These are phyloP conservation scores for Lecanicillium sp. DNA, from an alignment of 2,329 filamentous ascomycete species.

Conservation along the genomic window DNA sequence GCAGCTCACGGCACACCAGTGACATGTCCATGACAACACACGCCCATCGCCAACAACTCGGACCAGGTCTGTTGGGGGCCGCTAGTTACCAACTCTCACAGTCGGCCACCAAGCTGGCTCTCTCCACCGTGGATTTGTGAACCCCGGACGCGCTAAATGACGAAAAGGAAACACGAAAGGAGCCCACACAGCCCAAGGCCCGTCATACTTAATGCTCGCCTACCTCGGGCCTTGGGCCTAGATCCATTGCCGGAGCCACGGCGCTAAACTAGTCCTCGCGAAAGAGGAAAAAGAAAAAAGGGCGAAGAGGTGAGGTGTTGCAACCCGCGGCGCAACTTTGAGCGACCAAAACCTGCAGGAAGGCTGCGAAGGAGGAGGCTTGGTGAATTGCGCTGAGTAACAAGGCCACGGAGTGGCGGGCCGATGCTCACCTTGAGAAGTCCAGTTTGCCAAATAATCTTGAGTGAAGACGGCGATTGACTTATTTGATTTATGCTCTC, in stretches of 20 bases:
- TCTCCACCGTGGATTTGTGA: neutral
- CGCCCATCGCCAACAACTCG: neutral
- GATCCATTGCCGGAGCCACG: slow-evolving; percentile 6
- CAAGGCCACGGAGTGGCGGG: too few species aligned
- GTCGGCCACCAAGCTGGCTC: neutral
- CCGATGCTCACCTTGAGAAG: neutral
- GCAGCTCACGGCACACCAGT: neutral
- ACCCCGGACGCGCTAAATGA: too few species aligned
- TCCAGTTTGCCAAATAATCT: too few species aligned
- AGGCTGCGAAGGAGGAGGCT: neutral
- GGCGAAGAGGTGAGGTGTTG: too few species aligned
- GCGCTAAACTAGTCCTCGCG: neutral
- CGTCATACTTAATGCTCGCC: too few species aligned
- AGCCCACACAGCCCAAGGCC: too few species aligned
- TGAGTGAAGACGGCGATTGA: too few species aligned
- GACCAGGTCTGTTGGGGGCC: too few species aligned
- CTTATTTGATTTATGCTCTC: too few species aligned
- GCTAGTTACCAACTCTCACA: neutral
- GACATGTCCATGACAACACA: neutral
- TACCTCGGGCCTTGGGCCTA: neutral
- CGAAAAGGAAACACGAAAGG: slow-evolving; percentile 1
- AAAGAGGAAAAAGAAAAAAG: neutral
- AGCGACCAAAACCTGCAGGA: neutral
- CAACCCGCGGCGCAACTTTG: neutral
- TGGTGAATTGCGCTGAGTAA: too few species aligned